Evolutionary conservation across 2,329 filamentous ascomycete species (phyloP).

Genomic region (Trichoderma oligosporum): DNA sequence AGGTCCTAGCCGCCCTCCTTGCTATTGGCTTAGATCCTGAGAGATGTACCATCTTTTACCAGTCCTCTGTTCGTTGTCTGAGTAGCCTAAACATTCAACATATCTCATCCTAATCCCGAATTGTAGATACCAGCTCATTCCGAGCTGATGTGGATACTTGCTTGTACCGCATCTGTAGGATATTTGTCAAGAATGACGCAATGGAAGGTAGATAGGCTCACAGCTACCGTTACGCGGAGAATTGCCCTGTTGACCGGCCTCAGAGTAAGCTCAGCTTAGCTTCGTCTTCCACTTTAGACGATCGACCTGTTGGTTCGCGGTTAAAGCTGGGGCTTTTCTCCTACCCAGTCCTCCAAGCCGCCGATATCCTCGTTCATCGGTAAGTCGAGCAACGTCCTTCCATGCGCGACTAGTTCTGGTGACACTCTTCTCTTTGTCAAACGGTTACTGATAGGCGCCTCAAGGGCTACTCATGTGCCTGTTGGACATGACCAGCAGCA

Average conservation of each 20-base stretch:
- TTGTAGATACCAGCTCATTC: constrained; percentile 68
- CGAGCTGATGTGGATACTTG: constrained; percentile 96
- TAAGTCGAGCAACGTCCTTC: constrained; percentile 31
- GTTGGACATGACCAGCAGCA: constrained; percentile 95
- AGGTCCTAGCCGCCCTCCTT: constrained; percentile 75
- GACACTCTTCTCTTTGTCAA: background rate
- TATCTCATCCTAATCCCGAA: background rate
- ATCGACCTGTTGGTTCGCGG: constrained; percentile 52
- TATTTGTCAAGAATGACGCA: constrained; percentile 99
- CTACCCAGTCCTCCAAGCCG: constrained; percentile 92
- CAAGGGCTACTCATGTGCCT: constrained; percentile 83
- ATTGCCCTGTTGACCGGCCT: background rate
- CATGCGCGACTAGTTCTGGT: background rate
- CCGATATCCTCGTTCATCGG: constrained; percentile 86
- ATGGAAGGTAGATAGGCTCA: constrained; percentile 70
- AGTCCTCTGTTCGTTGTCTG: constrained; percentile 61
- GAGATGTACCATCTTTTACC: constrained; percentile 76
- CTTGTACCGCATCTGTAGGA: constrained; percentile 85
- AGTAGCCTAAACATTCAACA: background rate
- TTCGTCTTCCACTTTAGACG: constrained; percentile 55
- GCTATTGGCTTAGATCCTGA: constrained; percentile 79
- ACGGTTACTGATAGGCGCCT: background rate
- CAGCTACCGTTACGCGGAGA: background rate
- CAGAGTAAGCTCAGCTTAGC: constrained; percentile 70
- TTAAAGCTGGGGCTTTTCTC: constrained; percentile 90